phyloP scores from a whole-genome alignment of 164 flowering plant genomes.

The Kalanchoe fedtschenkoi region DNA sequence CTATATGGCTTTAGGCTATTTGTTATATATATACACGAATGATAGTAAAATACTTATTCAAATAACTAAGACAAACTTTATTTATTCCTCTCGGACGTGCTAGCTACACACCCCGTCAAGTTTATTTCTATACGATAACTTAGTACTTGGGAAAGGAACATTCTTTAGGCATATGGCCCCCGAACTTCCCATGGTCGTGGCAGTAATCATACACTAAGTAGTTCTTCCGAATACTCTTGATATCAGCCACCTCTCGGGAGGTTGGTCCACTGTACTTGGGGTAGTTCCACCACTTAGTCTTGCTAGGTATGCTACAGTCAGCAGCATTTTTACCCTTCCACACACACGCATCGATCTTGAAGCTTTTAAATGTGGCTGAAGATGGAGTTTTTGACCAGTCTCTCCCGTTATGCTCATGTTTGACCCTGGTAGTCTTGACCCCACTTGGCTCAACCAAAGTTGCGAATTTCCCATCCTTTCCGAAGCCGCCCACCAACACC shows the following conservation, averaged over 20 bases:
- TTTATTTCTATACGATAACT: background rate
- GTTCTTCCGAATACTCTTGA: background rate
- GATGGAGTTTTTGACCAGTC: background rate
- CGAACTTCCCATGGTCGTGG: background rate
- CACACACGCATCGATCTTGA: background rate
- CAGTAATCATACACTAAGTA: background rate
- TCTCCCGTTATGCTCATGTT: too few species aligned
- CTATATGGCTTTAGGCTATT: too few species aligned
- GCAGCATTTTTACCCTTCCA: background rate
- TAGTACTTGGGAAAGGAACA: background rate
- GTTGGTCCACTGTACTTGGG: background rate
- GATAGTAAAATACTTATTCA: too few species aligned
- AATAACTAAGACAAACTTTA: constrained; percentile 1
- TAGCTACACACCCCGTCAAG: background rate
- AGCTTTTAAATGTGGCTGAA: background rate
- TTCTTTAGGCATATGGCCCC: background rate
- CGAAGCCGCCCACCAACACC: too few species aligned
- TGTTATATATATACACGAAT: too few species aligned
- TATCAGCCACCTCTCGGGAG: background rate
- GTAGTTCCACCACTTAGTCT: background rate
- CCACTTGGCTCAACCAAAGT: too few species aligned
- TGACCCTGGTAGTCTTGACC: too few species aligned
- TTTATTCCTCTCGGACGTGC: background rate
- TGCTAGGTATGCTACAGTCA: background rate
- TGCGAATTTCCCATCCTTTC: too few species aligned